phyloP scores from a whole-genome alignment of 2,329 filamentous ascomycete species.

The Calonectria pteridis region DNA sequence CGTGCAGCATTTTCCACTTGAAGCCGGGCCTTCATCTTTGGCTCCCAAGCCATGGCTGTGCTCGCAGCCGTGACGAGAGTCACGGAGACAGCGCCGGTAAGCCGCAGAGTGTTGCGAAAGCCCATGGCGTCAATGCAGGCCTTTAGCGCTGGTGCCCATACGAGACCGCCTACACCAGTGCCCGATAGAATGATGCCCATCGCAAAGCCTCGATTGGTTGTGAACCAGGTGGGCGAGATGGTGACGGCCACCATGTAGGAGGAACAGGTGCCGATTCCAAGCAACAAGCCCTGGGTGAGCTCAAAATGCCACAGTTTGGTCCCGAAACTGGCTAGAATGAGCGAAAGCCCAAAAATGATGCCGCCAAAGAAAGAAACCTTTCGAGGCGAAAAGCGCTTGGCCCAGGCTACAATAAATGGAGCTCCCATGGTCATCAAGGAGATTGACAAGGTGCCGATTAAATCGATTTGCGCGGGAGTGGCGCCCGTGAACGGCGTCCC shows the following conservation, averaged over 20 bases:
- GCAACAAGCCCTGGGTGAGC: slow-evolving; percentile 15
- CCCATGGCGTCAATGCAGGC: slow-evolving; percentile 4
- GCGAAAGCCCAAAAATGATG: slow-evolving; percentile 9
- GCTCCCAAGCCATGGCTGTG: slow-evolving; percentile 5
- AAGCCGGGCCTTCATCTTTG: background rate
- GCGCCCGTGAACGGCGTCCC: slow-evolving; percentile 14
- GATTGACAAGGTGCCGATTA: slow-evolving; percentile 11
- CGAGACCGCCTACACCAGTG: slow-evolving; percentile 16
- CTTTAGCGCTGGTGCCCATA: slow-evolving; percentile 12
- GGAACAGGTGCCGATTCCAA: slow-evolving; percentile 12
- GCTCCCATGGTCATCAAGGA: slow-evolving; percentile 18
- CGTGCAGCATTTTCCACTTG: background rate
- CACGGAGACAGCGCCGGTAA: background rate
- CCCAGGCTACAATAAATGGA: slow-evolving; percentile 15
- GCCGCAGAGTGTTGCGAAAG: slow-evolving; percentile 15
- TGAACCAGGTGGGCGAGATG: slow-evolving; percentile 13
- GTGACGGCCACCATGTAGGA: slow-evolving; percentile 10
- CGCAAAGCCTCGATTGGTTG: background rate
- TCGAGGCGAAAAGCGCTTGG: slow-evolving; percentile 1
- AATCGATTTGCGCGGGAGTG: slow-evolving; percentile 4
- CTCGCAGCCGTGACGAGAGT: slow-evolving; percentile 3
- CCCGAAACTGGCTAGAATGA: slow-evolving; percentile 16
- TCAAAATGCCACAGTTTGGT: slow-evolving; percentile 16
- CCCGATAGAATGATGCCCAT: slow-evolving; percentile 17
- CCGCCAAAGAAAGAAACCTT: background rate